Percentiles rank a stretch among this genome's conserved stretches.
These are phyloP conservation scores for Sphagnum fallax DNA, from an alignment of 228 moss, liverwort and hornwort genomes.

Conservation along the genomic window DNA sequence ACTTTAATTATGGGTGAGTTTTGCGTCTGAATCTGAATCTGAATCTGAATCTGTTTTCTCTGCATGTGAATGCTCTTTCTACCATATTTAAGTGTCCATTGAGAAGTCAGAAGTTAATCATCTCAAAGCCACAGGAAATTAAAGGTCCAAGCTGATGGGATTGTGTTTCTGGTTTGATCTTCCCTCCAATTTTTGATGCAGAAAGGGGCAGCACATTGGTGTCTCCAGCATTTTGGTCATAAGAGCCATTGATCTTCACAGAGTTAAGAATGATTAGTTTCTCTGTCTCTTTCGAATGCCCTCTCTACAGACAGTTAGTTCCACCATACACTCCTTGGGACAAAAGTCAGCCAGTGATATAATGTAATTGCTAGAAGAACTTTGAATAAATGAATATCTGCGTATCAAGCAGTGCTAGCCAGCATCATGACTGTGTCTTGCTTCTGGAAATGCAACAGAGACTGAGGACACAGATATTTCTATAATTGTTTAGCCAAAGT, in stretches of 20 bases:
- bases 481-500: no score
- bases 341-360: no score
- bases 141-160: background rate
- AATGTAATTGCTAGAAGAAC: no score
- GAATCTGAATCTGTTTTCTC: background rate
- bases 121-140: background rate
- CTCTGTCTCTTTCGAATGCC: slow-evolving; percentile 34
- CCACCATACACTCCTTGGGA: background rate
- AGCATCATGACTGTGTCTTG: no score
- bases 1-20: no score
- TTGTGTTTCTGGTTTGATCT: background rate
- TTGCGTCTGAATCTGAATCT: background rate
- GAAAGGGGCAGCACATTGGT: slow-evolving; percentile 25
- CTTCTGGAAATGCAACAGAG: no score
- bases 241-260: slow-evolving; percentile 34
- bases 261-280: slow-evolving; percentile 35
- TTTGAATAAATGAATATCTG: no score
- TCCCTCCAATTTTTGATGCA: slow-evolving; percentile 1
- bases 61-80: background rate
- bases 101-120: no score
- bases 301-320: slow-evolving; percentile 35
- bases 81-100: background rate
- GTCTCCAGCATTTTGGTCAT: slow-evolving; percentile 34
- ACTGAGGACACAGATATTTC: no score
- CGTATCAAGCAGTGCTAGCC: no score